Base-by-base conservation (phyloP, 805 yeast genomes). In the Isabelozyma rhagii region DNA sequence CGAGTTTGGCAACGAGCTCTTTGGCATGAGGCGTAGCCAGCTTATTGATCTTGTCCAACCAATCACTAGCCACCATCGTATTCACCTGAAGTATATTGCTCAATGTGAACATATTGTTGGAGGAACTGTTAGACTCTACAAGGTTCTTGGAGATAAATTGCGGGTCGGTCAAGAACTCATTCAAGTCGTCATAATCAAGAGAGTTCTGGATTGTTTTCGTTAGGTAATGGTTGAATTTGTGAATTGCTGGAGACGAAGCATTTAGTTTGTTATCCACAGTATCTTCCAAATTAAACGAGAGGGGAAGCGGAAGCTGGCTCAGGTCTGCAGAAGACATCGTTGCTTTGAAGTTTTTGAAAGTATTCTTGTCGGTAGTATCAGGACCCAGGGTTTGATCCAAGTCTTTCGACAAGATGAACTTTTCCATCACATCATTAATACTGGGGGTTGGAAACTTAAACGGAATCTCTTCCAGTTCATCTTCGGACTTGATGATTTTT, bases 31-130 rank as follows among this genome's bases (percentile, higher is more conserved):
- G 45, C 1, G 10, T 39, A 2, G 67, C 50, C 9, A 44, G 41
- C 4, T 38, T 38, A 42, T 60, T 57, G 25, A 59, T 13, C 7
- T 54, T 47, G 1, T 34, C 9, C 3, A 67, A 55, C 66, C 65
- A 62, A 17, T 51, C 54, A 11, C 43, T 38, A 4, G 46, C 42
- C 4, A 36, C 49, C 6, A 48, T 17, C 8, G 60, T 47, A 43
- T 63, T 63, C 15, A 55, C 53, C 8, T 41, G 44, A 41, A 70
- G 52, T 5, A 68, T 58, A 49, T 72, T 72, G 6, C 48, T 39
- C 41, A 68, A 50, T 44, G 65, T 71, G 57, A 68, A 68, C 34
- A 72, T 54, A 47, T 72, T 71, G 14, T 72, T 60, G 11, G 50
- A 50, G 27, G 21, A 10, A 8, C 47, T 47, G 13, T 44, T 13